phyloP scores from a whole-genome alignment of 2,329 filamentous ascomycete species.

The Fusarium sp. region DNA sequence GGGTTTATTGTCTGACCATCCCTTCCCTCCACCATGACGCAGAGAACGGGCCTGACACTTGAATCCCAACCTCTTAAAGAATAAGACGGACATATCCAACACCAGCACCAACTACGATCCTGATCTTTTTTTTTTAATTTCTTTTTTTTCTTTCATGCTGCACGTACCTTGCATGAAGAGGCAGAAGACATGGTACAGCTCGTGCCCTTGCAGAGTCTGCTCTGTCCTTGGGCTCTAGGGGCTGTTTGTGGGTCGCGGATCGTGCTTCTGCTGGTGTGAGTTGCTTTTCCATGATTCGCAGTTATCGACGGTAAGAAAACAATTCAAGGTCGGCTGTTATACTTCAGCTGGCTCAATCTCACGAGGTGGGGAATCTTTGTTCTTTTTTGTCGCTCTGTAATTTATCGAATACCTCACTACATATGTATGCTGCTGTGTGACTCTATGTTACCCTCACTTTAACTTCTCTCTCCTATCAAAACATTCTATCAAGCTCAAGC shows the following conservation, averaged over 20 bases:
- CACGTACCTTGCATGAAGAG: constrained; percentile 36
- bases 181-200: constrained; percentile 11
- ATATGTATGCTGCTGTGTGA: neutral
- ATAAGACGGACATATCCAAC: constrained; percentile 8
- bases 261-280: constrained; percentile 2
- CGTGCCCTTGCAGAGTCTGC: constrained; percentile 18
- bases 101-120: neutral
- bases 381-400: neutral
- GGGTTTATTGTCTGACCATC: neutral
- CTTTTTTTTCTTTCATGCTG: neutral
- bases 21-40: constrained; percentile 15
- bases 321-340: neutral
- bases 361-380: too few relatives aligned
- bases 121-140: neutral
- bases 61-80: constrained; percentile 23
- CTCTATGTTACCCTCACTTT: neutral
- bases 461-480: neutral
- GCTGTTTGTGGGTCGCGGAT: constrained; percentile 19
- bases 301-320: neutral
- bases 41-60: neutral
- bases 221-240: neutral
- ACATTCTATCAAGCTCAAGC: neutral
- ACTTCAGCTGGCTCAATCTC: neutral
- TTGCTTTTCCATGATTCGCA: neutral
- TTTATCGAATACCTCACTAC: neutral